Percentiles rank a stretch among this genome's conserved stretches.
These are phyloP conservation scores for Cladosporium sp. DNA, from an alignment of 2,329 filamentous ascomycete genomes.

Conservation along the genomic window DNA sequence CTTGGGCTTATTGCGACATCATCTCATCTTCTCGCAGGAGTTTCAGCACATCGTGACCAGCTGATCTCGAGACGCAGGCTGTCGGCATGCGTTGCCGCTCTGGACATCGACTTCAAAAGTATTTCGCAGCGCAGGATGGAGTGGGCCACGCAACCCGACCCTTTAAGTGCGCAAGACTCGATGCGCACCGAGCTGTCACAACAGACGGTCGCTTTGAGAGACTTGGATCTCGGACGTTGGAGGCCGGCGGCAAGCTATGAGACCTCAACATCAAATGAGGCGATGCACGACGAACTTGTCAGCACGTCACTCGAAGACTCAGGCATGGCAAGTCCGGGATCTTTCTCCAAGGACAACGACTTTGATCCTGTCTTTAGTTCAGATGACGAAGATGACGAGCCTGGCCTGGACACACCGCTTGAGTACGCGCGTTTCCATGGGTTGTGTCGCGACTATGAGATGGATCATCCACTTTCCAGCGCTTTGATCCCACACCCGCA, in stretches of 20 bases:
- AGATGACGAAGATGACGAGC: not conserved
- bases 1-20: not conserved
- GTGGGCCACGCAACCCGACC: not conserved
- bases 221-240: not conserved
- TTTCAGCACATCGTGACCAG: not conserved
- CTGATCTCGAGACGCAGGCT: not conserved
- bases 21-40: not conserved
- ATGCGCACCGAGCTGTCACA: not conserved
- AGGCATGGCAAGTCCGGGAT: not conserved
- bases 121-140: not conserved
- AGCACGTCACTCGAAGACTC: not conserved
- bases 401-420: not conserved
- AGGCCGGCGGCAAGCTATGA: not conserved
- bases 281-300: not conserved
- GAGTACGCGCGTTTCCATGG: slow-evolving; percentile 13
- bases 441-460: not conserved
- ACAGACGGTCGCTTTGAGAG: not conserved
- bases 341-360: not conserved
- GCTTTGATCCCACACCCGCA: not conserved
- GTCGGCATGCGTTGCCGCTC: too few relatives aligned
- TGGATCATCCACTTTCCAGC: slow-evolving; percentile 6
- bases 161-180: not conserved
- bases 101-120: too few relatives aligned
- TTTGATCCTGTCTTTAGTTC: not conserved
- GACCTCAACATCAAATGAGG: not conserved